These are phyloP conservation scores for Diphasiastrum complanatum DNA, from an alignment of 83 land plant genomes.

Conservation along the genomic window DNA sequence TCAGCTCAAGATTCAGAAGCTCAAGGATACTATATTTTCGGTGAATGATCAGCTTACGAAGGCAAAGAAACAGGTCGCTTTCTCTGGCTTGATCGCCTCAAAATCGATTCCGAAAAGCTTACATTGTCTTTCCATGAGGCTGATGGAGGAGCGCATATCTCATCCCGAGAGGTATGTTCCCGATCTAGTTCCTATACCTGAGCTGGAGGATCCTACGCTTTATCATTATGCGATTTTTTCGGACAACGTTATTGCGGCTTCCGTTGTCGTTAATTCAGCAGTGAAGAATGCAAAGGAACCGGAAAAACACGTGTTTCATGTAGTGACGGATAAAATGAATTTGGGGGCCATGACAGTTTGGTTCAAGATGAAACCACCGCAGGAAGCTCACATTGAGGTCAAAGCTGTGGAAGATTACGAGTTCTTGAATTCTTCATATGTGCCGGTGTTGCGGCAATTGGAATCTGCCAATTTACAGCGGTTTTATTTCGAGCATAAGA, in stretches of 20 bases:
- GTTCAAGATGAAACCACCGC: constrained; percentile 9
- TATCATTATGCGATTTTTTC: constrained; percentile 13
- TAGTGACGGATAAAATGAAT: constrained; percentile 17
- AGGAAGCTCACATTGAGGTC: constrained; percentile 8
- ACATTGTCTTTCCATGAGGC: constrained; percentile 12
- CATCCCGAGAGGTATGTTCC: constrained; percentile 11
- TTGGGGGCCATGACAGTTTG: constrained; percentile 14
- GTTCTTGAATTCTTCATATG: constrained; percentile 10
- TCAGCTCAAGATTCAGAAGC: constrained; percentile 19
- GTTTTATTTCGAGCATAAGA: constrained; percentile 14
- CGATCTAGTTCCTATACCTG: background rate
- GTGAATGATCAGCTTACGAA: constrained; percentile 13
- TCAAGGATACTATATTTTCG: constrained; percentile 12
- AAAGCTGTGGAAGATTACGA: constrained; percentile 18
- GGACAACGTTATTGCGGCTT: constrained; percentile 13
- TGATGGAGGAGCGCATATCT: constrained; percentile 9
- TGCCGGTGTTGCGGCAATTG: constrained; percentile 10
- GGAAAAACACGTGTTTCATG: too few species aligned
- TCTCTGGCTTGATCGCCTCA: constrained; percentile 6
- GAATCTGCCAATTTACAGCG: constrained; percentile 16
- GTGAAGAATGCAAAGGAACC: constrained; percentile 13
- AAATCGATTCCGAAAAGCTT: constrained; percentile 9
- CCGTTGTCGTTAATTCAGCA: constrained; percentile 13
- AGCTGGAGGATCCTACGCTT: constrained; percentile 8
- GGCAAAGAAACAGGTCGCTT: constrained; percentile 13